phyloP scores from a whole-genome alignment of 2,329 filamentous ascomycete genomes.

The Sarocladium brachiariae region DNA sequence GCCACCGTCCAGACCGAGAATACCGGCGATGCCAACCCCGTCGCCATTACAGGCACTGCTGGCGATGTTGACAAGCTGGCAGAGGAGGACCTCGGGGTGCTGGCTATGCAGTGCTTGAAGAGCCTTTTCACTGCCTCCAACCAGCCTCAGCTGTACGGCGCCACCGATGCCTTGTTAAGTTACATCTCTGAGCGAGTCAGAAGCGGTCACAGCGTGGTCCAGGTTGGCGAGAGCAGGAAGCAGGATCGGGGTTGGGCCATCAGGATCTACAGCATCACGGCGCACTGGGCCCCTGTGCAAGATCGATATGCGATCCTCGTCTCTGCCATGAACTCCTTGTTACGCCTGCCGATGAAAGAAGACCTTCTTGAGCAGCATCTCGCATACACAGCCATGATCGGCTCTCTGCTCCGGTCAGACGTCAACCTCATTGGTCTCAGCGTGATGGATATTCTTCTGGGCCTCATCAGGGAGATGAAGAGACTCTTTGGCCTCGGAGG shows the following conservation, averaged over 20 bases:
- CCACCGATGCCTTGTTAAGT: conserved; percentile 64
- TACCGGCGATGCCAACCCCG: conserved; percentile 59
- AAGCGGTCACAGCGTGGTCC: conserved; percentile 48
- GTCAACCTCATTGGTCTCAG: conserved; percentile 93
- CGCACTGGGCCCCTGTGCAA: conserved; percentile 87
- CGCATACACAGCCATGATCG: conserved; percentile 69
- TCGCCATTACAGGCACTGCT: conserved; percentile 72
- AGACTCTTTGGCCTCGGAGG: conserved; percentile 62
- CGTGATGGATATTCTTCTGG: conserved; percentile 88
- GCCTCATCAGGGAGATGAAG: conserved; percentile 77
- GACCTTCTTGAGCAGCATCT: conserved; percentile 67
- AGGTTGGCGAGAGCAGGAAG: conserved; percentile 31
- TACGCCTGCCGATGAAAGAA: conserved; percentile 61
- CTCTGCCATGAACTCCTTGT: conserved; percentile 69
- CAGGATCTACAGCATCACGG: conserved; percentile 70
- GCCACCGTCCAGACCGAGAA: conserved; percentile 64
- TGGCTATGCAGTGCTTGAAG: conserved; percentile 81
- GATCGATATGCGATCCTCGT: conserved; percentile 88
- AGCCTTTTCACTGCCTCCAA: conserved; percentile 80
- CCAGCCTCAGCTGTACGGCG: conserved; percentile 70
- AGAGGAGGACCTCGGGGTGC: conserved; percentile 78
- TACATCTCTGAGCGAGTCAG: conserved; percentile 61
- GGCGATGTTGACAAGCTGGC: conserved; percentile 84
- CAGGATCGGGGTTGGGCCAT: conserved; percentile 68
- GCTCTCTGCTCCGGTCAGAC: conserved; percentile 75